phyloP scores from a whole-genome alignment of 1,284 basidiomycete species.

The Pulveroboletus sp. region DNA sequence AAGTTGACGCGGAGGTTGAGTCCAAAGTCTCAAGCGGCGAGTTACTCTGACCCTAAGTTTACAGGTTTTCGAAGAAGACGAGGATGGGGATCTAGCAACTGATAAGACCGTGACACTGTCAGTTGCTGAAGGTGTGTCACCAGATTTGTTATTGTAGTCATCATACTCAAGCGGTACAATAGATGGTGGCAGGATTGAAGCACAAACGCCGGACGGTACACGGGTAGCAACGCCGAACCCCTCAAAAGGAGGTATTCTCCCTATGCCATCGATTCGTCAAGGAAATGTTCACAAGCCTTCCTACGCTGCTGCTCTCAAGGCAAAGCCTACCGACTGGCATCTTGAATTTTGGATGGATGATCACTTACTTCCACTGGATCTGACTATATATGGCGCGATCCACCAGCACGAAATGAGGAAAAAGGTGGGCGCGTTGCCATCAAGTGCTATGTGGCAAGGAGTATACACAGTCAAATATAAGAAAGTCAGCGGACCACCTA shows the following conservation, averaged over 20 bases:
- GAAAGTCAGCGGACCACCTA: conserved; percentile 84
- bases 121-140: conserved; percentile 66
- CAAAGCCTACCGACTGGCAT: conserved; percentile 94
- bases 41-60: conserved; percentile 4
- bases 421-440: conserved; percentile 54
- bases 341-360: conserved; percentile 93
- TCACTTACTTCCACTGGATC: conserved; percentile 74
- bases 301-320: conserved; percentile 91
- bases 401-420: conserved; percentile 83
- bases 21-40: background rate
- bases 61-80: conserved; percentile 66
- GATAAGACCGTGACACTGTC: conserved; percentile 88
- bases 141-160: background rate
- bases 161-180: conserved; percentile 10
- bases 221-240: conserved; percentile 85
- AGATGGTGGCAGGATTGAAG: conserved; percentile 91
- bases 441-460: conserved; percentile 83
- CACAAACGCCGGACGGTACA: conserved; percentile 94
- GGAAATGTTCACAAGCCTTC: conserved; percentile 58
- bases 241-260: conserved; percentile 36
- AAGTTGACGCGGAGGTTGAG: conserved; percentile 67
- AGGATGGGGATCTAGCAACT: conserved; percentile 64
- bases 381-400: conserved; percentile 95
- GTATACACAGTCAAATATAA: conserved; percentile 90
- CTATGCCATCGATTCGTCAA: conserved; percentile 36